Base-by-base conservation (phyloP, 331 rosid species). In the Pyrus hybrid region DNA sequence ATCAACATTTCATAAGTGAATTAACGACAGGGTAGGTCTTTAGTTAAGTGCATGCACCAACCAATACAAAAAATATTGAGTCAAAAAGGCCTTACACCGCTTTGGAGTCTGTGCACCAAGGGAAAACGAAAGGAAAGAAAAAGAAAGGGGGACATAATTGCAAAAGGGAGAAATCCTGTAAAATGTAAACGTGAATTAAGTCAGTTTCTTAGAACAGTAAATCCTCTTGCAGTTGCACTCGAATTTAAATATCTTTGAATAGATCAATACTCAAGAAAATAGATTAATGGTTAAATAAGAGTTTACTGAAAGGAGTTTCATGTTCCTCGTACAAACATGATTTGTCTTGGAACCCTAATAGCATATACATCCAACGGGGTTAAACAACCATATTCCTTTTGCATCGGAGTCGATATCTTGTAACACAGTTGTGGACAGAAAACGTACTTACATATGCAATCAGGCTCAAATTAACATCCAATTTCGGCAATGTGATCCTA, bases 101-200 rank as follows among this genome's bases (percentile, higher is more conserved):
- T 85, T 85, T 79, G 82, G 85, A 87, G 76, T 82, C 85, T 85
- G 86, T 83, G 87, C 45, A 26, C 3, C 28, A 9, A 37, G 88
- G 83, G 62, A 67, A 86, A 84, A 68, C 78, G 67, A 78, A 57
- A 33, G 63, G 41, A 70, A 22, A 71, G 37, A 69, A 18, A 76
- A 75, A 14, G 0, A 17, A 51, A 17, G 21, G 66, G 21, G 74
- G 32, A 53, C 25, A 68, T 25, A 63, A 69, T 13, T 67, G n/a
- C 74, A 71, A 41, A 37, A 72, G 57, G 62, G 64, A 83, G 68
- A 75, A 79, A 77, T 54, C 73, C 77, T 69, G 67, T 62, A 72
- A 53, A 43, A 74, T 70, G 68, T 76, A 37, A 23, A 0, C 21
- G 51, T 70, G 10, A 26, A 28, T n/a, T 2, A 32, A 54, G 65